phyloP scores from a whole-genome alignment of 1,284 basidiomycete genomes.

The Rhizoctonia solani region DNA sequence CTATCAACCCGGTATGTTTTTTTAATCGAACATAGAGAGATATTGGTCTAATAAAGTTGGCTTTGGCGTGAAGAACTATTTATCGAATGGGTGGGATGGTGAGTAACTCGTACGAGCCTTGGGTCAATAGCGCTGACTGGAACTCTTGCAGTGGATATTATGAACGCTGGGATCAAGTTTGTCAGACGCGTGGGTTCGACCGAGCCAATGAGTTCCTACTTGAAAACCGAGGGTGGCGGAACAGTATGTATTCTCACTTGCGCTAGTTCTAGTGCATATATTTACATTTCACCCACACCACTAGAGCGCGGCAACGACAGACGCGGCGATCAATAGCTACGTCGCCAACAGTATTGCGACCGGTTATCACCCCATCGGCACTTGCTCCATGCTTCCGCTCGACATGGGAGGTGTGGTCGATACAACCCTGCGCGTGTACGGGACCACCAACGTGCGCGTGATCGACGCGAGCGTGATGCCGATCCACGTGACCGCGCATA shows the following conservation, averaged over 20 bases:
- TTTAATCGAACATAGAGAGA: constrained; percentile 46
- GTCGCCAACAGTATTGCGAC: constrained; percentile 31
- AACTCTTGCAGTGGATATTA: constrained; percentile 6
- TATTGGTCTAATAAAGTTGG: neutral
- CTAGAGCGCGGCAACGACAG: constrained; percentile 18
- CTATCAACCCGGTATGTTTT: constrained; percentile 25
- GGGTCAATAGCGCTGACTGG: neutral
- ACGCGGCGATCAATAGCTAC: constrained; percentile 23
- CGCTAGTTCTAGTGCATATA: neutral
- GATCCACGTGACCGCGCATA: constrained; percentile 46
- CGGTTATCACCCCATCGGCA: constrained; percentile 60
- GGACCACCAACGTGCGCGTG: constrained; percentile 44
- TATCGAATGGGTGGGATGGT: constrained; percentile 38
- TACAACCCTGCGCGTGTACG: constrained; percentile 64
- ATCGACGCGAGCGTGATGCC: constrained; percentile 45
- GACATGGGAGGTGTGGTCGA: constrained; percentile 68
- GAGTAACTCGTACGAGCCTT: constrained; percentile 38
- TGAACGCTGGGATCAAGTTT: constrained; percentile 19
- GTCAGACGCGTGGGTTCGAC: constrained; percentile 9
- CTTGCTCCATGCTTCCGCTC: constrained; percentile 66
- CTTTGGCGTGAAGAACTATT: constrained; percentile 2
- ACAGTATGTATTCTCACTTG: constrained; percentile 1
- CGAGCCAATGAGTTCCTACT: constrained; percentile 21
- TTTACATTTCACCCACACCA: constrained; percentile 2
- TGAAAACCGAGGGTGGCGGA: constrained; percentile 10